Evolutionary conservation across 176 grass and related monocot species (phyloP).

Genomic region (Leersia perrieri): DNA sequence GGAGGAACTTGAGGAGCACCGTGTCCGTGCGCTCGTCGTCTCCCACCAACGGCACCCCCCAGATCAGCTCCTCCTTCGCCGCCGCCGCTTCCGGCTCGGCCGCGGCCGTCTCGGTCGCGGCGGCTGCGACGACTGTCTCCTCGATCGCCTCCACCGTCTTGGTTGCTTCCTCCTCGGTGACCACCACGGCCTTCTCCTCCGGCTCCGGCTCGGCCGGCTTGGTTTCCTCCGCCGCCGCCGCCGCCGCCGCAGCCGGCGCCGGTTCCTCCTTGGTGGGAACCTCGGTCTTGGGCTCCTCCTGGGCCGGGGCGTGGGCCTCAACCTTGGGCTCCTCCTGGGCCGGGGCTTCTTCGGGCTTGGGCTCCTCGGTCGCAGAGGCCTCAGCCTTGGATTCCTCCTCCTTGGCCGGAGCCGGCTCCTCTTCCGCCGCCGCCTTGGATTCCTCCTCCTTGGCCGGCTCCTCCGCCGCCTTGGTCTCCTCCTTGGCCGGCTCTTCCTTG

Average conservation of each 20-base stretch:
- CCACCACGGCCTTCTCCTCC: slow-evolving; percentile 14
- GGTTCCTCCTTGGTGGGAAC: slow-evolving; percentile 8
- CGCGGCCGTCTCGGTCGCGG: neutral
- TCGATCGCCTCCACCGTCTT: slow-evolving; percentile 33
- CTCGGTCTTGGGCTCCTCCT: slow-evolving; percentile 32
- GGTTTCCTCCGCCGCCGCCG: slow-evolving; percentile 22
- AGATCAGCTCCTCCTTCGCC: slow-evolving; percentile 44
- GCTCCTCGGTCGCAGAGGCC: neutral
- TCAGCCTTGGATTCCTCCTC: slow-evolving; percentile 13
- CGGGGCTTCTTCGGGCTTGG: neutral
- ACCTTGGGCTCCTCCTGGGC: slow-evolving; percentile 7
- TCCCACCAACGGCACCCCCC: slow-evolving; percentile 55
- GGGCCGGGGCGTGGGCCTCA: neutral
- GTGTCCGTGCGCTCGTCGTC: slow-evolving; percentile 74
- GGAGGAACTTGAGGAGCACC: slow-evolving; percentile 88
- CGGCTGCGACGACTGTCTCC: slow-evolving; percentile 27
- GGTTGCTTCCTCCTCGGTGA: slow-evolving; percentile 4
- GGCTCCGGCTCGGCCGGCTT: slow-evolving; percentile 25
- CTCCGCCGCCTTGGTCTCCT: no score
- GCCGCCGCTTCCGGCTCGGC: neutral
- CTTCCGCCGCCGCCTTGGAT: neutral
- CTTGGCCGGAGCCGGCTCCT: neutral
- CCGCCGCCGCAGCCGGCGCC: neutral
- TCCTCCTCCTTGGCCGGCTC: slow-evolving; percentile 26
- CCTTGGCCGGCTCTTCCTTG: no score